phyloP scores from a whole-genome alignment of 192 early-diverging fungal species.

The Linnemannia elongata region DNA sequence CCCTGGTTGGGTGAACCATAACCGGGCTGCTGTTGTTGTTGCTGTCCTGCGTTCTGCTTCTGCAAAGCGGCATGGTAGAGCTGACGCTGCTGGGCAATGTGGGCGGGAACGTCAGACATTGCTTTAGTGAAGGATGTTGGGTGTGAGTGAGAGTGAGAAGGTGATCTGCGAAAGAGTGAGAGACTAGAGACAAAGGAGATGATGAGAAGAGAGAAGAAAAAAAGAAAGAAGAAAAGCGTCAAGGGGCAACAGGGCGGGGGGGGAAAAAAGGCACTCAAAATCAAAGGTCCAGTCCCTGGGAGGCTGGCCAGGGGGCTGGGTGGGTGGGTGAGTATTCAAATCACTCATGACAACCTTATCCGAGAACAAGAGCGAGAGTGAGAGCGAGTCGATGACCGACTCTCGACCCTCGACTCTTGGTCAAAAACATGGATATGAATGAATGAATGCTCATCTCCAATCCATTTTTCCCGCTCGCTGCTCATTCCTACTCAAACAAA shows the following conservation, averaged over 20 bases:
- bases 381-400: too few species aligned
- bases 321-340: too few species aligned
- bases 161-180: neutral
- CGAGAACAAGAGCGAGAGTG: too few species aligned
- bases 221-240: neutral
- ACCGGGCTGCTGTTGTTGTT: conserved; percentile 17
- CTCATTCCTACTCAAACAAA: neutral
- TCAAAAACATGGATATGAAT: too few species aligned
- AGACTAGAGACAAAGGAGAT: neutral
- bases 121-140: conserved; percentile 4
- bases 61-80: conserved; percentile 53
- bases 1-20: conserved; percentile 10
- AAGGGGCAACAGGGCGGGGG: neutral
- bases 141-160: neutral
- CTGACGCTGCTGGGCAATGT: conserved; percentile 56
- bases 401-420: too few species aligned
- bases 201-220: neutral
- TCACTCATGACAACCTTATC: too few species aligned
- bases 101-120: conserved; percentile 52
- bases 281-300: neutral
- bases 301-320: neutral
- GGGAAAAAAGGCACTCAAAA: neutral
- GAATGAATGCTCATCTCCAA: too few species aligned
- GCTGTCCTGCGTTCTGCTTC: conserved; percentile 51
- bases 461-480: neutral